Conservation (phyloP, 495 filamentous ascomycete species). For the Trichoderma erinaceum region DNA sequence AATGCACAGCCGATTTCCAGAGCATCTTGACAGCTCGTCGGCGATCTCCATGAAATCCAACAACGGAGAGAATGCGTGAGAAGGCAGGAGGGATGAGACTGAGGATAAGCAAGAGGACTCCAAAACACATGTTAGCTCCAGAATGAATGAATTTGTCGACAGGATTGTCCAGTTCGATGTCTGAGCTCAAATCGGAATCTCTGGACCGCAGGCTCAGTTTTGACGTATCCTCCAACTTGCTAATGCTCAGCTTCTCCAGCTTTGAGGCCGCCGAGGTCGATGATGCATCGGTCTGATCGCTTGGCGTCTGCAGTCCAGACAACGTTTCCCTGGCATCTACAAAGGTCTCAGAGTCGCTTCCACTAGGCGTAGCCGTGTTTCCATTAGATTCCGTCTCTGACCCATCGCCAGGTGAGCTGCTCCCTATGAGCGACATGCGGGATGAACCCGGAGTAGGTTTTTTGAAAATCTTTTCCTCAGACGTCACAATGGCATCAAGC, state of each 20-base stretch:
- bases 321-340: background rate
- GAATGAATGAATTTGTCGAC: conserved; percentile 86
- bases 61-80: conserved; percentile 71
- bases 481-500: conserved; percentile 62
- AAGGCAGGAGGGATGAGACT: conserved; percentile 91
- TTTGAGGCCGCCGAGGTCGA: background rate
- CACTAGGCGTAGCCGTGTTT: background rate
- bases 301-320: conserved; percentile 13
- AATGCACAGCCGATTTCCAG: conserved; percentile 84
- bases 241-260: background rate
- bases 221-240: background rate
- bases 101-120: conserved; percentile 74
- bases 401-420: conserved; percentile 15
- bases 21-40: conserved; percentile 77
- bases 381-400: conserved; percentile 1
- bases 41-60: conserved; percentile 88
- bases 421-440: background rate
- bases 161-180: conserved; percentile 53
- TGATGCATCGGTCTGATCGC: background rate
- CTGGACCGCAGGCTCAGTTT: background rate
- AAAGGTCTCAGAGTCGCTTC: background rate
- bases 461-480: conserved; percentile 38
- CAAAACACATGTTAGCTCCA: conserved; percentile 82
- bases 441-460: background rate
- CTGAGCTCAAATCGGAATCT: conserved; percentile 14